phyloP scores from a whole-genome alignment of 352 stramenopile species.

The Achlya hypogyna region DNA sequence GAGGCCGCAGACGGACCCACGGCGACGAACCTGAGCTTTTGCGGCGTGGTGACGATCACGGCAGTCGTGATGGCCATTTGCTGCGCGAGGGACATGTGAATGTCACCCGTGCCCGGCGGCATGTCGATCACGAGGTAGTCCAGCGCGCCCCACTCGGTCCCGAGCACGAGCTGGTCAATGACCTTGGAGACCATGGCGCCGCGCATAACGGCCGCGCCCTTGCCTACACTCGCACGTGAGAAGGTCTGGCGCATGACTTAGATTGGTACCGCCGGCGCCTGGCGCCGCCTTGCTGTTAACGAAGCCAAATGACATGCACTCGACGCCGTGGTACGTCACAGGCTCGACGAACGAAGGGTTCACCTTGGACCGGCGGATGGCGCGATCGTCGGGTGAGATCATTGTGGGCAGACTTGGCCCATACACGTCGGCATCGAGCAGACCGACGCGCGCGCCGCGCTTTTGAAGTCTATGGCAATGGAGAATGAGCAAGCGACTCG shows the following conservation, averaged over 20 bases:
- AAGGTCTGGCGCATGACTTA: slow-evolving; percentile 29
- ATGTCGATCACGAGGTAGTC: slow-evolving; percentile 86
- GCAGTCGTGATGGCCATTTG: slow-evolving; percentile 95
- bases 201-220: slow-evolving; percentile 90
- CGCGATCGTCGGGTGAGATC: slow-evolving; percentile 64
- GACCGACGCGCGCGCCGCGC: slow-evolving; percentile 89
- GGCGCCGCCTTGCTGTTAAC: slow-evolving; percentile 80
- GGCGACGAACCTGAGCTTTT: slow-evolving; percentile 82
- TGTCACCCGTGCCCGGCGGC: slow-evolving; percentile 98
- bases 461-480: slow-evolving; percentile 58
- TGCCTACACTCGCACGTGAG: slow-evolving; percentile 31
- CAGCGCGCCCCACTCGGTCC: slow-evolving; percentile 98
- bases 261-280: slow-evolving; percentile 43
- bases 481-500: neutral
- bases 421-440: slow-evolving; percentile 99
- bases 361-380: slow-evolving; percentile 54
- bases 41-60: slow-evolving; percentile 98
- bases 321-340: slow-evolving; percentile 80
- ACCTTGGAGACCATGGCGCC: slow-evolving; percentile 98
- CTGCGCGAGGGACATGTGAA: slow-evolving; percentile 97
- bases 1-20: neutral
- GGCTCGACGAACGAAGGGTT: slow-evolving; percentile 73
- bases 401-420: slow-evolving; percentile 97
- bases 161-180: slow-evolving; percentile 87
- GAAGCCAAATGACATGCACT: slow-evolving; percentile 91